These are phyloP conservation scores for Physcomitrium patens DNA, from an alignment of 225 moss, liverwort and hornwort species.

Conservation along the genomic window DNA sequence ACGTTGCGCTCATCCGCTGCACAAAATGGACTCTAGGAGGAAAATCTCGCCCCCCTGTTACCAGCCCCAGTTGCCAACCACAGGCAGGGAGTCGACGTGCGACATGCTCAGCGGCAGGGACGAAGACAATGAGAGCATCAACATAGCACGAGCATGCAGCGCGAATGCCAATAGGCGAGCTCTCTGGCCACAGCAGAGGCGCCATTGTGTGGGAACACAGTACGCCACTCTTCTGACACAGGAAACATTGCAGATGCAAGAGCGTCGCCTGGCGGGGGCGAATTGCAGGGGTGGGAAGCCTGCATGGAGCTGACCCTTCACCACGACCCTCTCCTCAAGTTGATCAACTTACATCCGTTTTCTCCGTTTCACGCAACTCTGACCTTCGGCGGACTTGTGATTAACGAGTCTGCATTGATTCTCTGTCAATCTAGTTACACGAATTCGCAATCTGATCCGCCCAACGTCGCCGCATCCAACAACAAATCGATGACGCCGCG, in stretches of 20 bases:
- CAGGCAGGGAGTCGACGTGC: neutral
- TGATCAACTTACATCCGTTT: no score
- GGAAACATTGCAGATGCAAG: constrained; percentile 45
- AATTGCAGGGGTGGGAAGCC: neutral
- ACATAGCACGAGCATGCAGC: neutral
- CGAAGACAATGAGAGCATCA: neutral
- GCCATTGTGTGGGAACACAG: constrained; percentile 51
- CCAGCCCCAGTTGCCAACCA: neutral
- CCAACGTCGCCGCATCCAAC: no score
- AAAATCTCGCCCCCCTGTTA: neutral
- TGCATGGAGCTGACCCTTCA: constrained; percentile 21
- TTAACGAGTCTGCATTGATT: no score
- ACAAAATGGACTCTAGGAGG: constrained; percentile 23
- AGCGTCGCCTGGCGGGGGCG: constrained; percentile 37
- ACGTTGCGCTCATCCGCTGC: constrained; percentile 32
- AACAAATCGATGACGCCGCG: no score
- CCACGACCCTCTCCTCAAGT: neutral
- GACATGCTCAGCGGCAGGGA: neutral
- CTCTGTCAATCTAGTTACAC: no score
- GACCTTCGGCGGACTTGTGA: no score
- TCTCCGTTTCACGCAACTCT: neutral
- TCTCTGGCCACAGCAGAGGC: constrained; percentile 22
- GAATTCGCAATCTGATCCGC: no score
- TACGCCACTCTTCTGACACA: constrained; percentile 52
- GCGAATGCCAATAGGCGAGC: neutral